Base-by-base conservation (phyloP, 805 yeast genomes). In the Pichia membranifaciens region DNA sequence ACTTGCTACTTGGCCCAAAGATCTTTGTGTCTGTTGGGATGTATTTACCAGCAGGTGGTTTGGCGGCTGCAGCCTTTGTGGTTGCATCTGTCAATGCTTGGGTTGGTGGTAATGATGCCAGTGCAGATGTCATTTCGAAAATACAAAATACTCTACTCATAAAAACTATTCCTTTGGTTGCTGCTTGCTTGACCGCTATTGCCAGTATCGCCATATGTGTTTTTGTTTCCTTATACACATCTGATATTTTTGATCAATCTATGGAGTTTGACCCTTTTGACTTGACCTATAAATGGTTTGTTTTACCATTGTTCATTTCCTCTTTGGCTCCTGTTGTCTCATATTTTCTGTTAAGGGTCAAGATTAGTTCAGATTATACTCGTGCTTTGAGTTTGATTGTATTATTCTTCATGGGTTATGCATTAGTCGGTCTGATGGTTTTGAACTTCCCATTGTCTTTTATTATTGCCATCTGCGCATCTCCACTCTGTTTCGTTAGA, bases 1-100 rank as follows among this genome's bases (percentile, higher is more conserved):
- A 91, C 67, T 73, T 91, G 54, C 63, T 93, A 67, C 65, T 93
- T 43, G 78, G 87, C 0, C 95, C 97, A 21, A 69, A 74, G 48
- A 65, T 75, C 49, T 93, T 93, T 69, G 96, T 93, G 16, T 87
- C 96, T 5, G 90, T 93, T 53, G 97, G 96, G 4, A 87, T 95
- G 17, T 93, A 91, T 61, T 69, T 93, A 44, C 98, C 98, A 1
- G 72, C 91, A 3, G 96, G 95, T 0, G 82, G 84, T 41, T 68
- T 86, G 6, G 65, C 85, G 4, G 84, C 93, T 1, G 74, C 78
- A 4, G 66, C 87, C 1, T 89, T 77, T 70, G 80, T 87, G 0
- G 51, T 89, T 16, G 79, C 87, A 56, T 76, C 96, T 2, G 59
- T 82, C 25, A 75, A 85, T 50, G 65, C 79, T 12, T 58, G 78